These are phyloP conservation scores for Aspergillus novoparasiticus DNA, from an alignment of 2,329 filamentous ascomycete species.

Conservation along the genomic window DNA sequence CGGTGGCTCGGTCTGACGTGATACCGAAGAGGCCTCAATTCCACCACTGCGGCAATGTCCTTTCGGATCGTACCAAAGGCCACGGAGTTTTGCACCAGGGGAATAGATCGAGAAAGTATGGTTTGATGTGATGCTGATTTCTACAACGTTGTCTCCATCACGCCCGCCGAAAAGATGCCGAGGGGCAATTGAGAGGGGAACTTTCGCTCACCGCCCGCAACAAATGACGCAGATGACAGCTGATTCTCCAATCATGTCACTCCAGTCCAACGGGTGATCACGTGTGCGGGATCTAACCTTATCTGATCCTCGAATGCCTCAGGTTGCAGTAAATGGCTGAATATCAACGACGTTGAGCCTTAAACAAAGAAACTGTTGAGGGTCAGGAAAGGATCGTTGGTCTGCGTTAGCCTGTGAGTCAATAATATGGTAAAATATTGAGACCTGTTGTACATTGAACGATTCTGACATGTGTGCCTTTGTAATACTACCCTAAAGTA, in stretches of 20 bases:
- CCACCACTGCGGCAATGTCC: not conserved
- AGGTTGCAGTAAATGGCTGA: not conserved
- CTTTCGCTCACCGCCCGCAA: not conserved
- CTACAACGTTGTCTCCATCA: not conserved
- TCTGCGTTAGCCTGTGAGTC: too few species aligned
- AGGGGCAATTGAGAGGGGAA: not conserved
- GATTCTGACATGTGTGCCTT: too few species aligned
- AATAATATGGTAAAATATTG: too few species aligned
- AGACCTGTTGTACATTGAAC: too few species aligned
- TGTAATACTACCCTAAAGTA: too few species aligned
- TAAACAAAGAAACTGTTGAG: too few species aligned
- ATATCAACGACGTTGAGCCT: too few species aligned
- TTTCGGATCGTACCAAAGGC: not conserved
- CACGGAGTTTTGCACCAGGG: not conserved
- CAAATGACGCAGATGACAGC: slow-evolving; percentile 1
- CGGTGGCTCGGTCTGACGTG: not conserved
- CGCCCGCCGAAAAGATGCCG: not conserved
- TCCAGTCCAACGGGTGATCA: not conserved
- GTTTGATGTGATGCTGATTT: not conserved
- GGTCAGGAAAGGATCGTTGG: too few species aligned
- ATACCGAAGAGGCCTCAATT: not conserved
- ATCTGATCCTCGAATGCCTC: not conserved
- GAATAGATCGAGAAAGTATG: not conserved
- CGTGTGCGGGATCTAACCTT: not conserved
- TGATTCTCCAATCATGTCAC: not conserved